Percentiles rank a stretch among this genome's conserved stretches.
phyloP scores from a whole-genome alignment of 495 filamentous ascomycete species.

The Gamarada debralockiae region DNA sequence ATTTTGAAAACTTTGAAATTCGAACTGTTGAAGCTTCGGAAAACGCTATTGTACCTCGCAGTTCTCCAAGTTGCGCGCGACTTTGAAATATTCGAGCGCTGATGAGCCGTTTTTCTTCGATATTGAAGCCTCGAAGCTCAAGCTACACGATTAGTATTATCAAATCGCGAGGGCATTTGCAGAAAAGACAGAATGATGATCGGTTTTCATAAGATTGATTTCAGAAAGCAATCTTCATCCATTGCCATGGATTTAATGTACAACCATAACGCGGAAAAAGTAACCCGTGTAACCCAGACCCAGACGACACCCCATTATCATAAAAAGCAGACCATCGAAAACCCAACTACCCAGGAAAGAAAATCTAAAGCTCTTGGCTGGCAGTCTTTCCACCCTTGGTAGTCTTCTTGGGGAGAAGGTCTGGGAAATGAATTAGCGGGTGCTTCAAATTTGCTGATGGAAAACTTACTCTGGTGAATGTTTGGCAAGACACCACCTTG shows the following conservation, averaged over 20 bases:
- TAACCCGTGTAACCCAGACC: slow-evolving; percentile 78
- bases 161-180: too few species aligned
- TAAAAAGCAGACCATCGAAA: slow-evolving; percentile 56
- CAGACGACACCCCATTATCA: slow-evolving; percentile 76
- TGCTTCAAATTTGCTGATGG: not conserved
- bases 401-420: slow-evolving; percentile 98
- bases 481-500: slow-evolving; percentile 99
- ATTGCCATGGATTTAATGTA: slow-evolving; percentile 89
- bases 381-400: slow-evolving; percentile 84
- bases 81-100: too few species aligned
- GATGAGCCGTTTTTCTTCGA: too few species aligned
- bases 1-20: too few species aligned
- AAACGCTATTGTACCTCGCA: too few species aligned
- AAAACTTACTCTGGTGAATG: slow-evolving; percentile 90
- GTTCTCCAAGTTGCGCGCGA: too few species aligned
- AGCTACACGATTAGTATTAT: too few species aligned
- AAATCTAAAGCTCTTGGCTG: slow-evolving; percentile 83
- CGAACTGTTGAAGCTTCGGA: too few species aligned
- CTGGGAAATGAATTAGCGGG: slow-evolving; percentile 40
- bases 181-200: slow-evolving; percentile 7
- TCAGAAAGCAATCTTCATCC: slow-evolving; percentile 42
- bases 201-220: slow-evolving; percentile 29
- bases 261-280: slow-evolving; percentile 77
- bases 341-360: slow-evolving; percentile 38
- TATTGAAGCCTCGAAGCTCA: too few species aligned